Evolutionary conservation across 2,329 filamentous ascomycete species (phyloP), one percentile per base, ranked within the genome.

Genomic region (Scortechinia acanthostroma): DNA sequence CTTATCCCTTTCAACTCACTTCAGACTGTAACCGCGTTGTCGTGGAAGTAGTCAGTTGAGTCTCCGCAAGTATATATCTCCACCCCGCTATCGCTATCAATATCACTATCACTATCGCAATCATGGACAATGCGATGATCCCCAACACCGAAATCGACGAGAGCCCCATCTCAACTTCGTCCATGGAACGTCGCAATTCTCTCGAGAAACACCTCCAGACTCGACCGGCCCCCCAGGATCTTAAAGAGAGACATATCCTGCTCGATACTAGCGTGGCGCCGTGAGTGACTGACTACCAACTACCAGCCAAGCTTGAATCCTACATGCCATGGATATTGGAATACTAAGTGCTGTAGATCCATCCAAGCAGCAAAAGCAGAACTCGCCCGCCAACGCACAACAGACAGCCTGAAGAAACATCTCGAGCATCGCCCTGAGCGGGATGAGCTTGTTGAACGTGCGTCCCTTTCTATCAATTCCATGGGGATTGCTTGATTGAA

Each of bases 201-300:
- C 35, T 40, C 10, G 35, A 40, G 20, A 40, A 40, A 17, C 35
- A 40, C 20, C 35, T 40, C 35, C 35, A 40, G 35, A 10, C 6
- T 40, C 35, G 35, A 13, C 35, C 35, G 6, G 35, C 74, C 43
- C 57, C 64, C 14, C 70, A 84, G 58, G 82, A 86, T 49, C 66
- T 87, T 49, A 86, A 83, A 64, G 76, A 84, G 52, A 67, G 78
- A 49, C 77, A 86, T 56, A 87, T 87, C 50, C 61, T 87, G 44
- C 69, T 85, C 3, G 76, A 84, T 54, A 85, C 79, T 2, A 81
- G 70, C 54, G 77, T 79, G 52, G 83, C 83, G 40, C 83, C 83
- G 74, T 84, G 67, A 49, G 75, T 42, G 6, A 19, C 6, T 28
- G 21, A 44, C 44, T 16, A 46, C 37, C 16, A 14, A 45, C 20